A percentile compares a stretch with the other conserved stretches of the same genome.
phyloP scores from a whole-genome alignment of 306 rosid genomes.

The Medicago arabica region DNA sequence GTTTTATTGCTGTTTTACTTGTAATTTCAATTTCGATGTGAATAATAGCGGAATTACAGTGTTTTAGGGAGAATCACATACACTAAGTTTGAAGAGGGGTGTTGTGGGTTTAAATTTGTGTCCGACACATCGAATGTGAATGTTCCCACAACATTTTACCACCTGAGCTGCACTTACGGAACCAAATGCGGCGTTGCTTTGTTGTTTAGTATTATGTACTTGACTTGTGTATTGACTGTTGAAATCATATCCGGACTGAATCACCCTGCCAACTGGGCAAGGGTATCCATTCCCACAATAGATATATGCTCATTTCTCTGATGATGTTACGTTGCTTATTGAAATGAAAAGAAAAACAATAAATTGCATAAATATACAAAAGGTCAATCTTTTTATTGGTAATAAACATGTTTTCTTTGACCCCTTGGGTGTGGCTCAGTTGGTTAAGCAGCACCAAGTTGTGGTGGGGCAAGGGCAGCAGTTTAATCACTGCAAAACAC shows the following conservation, averaged over 20 bases:
- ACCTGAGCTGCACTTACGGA: too few relatives aligned
- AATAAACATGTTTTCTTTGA: not conserved
- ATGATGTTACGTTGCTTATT: conserved; percentile 1
- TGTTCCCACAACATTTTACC: too few relatives aligned
- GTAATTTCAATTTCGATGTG: conserved; percentile 15
- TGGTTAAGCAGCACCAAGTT: not conserved
- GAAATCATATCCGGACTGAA: not conserved
- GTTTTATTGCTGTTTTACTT: not conserved
- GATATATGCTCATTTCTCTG: too few relatives aligned
- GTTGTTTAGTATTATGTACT: conserved; percentile 4
- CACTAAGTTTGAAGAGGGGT: too few relatives aligned
- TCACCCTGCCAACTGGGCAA: not conserved
- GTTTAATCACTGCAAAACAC: not conserved
- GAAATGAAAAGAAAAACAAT: conserved; percentile 5
- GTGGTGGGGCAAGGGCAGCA: not conserved
- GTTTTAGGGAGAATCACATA: not conserved
- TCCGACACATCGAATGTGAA: too few relatives aligned
- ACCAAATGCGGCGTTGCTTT: not conserved
- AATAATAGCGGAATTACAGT: not conserved
- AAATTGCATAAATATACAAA: not conserved
- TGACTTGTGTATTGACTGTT: conserved; percentile 11
- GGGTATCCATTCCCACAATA: too few relatives aligned
- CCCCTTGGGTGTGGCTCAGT: not conserved
- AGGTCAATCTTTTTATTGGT: not conserved
- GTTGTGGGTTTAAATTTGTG: too few relatives aligned